A percentile compares a stretch with the other conserved stretches of the same genome.
Conservation (phyloP, 257 asterid genomes). For the Solanum chmielewskii region DNA sequence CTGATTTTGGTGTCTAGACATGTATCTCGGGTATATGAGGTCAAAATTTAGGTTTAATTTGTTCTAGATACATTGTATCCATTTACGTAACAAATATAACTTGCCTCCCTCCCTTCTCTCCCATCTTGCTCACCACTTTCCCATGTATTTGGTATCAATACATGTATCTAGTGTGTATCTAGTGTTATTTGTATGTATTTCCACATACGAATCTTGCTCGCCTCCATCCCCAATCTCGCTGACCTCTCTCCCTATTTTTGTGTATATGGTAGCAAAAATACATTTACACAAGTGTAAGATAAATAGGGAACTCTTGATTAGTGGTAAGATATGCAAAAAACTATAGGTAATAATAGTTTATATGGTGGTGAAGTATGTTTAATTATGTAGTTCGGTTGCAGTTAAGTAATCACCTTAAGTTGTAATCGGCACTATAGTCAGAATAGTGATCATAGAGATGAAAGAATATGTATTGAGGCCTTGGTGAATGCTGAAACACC, state of each 20-base stretch:
- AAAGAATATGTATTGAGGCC: not conserved
- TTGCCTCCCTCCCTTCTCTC: too few relatives aligned
- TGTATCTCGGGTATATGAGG: not conserved
- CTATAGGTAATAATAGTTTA: not conserved
- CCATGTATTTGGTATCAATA: too few relatives aligned
- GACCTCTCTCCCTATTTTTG: not conserved
- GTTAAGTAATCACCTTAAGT: not conserved
- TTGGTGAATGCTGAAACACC: not conserved
- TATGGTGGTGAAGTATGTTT: not conserved
- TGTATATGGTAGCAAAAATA: too few relatives aligned
- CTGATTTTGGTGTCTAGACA: not conserved
- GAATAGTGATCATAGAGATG: not conserved
- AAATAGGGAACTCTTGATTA: too few relatives aligned
- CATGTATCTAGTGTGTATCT: not conserved
- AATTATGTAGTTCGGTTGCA: not conserved
- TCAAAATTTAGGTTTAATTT: too few relatives aligned
- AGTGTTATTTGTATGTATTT: not conserved
- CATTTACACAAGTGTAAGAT: too few relatives aligned
- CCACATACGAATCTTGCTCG: not conserved
- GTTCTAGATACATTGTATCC: not conserved
- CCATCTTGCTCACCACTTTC: too few relatives aligned
- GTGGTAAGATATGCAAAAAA: too few relatives aligned
- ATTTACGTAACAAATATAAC: not conserved
- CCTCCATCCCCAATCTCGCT: not conserved
- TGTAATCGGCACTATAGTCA: not conserved